A percentile compares a stretch with the other conserved stretches of the same genome.
These are phyloP conservation scores for Bipolaris zeicola DNA, from an alignment of 2,329 filamentous ascomycete species.

Conservation along the genomic window DNA sequence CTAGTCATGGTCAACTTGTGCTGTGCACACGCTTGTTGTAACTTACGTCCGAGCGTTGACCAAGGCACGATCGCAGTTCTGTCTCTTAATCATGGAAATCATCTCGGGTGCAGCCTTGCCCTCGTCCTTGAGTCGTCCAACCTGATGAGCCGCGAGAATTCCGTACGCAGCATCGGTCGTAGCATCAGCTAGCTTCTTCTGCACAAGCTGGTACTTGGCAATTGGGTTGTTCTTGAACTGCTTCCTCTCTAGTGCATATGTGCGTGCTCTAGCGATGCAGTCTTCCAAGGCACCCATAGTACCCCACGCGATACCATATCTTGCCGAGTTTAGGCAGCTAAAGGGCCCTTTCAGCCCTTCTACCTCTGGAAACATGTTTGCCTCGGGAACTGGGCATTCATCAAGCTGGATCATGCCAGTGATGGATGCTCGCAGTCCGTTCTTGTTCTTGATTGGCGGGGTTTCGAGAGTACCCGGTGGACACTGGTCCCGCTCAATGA, in stretches of 20 bases:
- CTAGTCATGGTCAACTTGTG: conserved; percentile 45
- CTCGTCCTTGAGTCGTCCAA: conserved; percentile 89
- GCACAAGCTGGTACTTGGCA: conserved; percentile 93
- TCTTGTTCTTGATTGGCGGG: conserved; percentile 93
- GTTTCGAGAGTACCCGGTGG: conserved; percentile 90
- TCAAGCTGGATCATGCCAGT: conserved; percentile 99
- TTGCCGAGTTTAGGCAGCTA: conserved; percentile 89
- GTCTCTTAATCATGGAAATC: conserved; percentile 95
- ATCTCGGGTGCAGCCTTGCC: conserved; percentile 90
- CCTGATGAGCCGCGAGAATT: conserved; percentile 86
- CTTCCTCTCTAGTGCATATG: conserved; percentile 88
- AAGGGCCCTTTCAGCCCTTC: conserved; percentile 90
- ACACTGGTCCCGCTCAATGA: conserved; percentile 83
- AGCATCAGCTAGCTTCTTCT: conserved; percentile 97
- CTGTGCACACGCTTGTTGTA: neutral
- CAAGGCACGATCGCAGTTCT: conserved; percentile 93
- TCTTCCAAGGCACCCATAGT: conserved; percentile 95
- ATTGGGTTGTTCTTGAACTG: conserved; percentile 97
- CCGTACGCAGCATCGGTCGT: conserved; percentile 89
- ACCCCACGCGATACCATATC: conserved; percentile 92
- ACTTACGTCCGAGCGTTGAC: conserved; percentile 71
- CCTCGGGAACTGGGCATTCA: conserved; percentile 82
- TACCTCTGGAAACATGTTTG: conserved; percentile 91
- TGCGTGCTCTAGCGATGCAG: conserved; percentile 77
- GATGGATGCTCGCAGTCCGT: conserved; percentile 86